Base-by-base conservation (phyloP, 2,329 filamentous ascomycete species). In the Fusarium duplospermum region DNA sequence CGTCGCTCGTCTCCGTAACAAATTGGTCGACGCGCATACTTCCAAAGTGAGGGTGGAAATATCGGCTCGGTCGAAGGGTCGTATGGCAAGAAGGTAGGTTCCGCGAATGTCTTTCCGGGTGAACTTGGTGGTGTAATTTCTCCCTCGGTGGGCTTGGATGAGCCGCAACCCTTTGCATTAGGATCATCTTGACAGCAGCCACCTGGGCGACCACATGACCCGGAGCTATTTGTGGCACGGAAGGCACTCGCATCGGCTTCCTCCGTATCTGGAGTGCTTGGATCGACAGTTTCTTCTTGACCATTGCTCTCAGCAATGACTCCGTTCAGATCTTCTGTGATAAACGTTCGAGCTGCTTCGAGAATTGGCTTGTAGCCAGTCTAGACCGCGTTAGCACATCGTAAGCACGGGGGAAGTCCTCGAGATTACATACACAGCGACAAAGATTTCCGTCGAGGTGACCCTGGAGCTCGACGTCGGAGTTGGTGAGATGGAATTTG, bases 401-500 rank as follows among this genome's bases (percentile, higher is more conserved):
- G 5, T 13, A 20, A 22, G 2, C 0, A 22, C 6, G 3, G 18
- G 13, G 11, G n/a, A 9, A 13, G 20, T 0, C 4, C 16, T 18
- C 8, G 4, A 27, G 20, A 10, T 10, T 4, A 31, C 52, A 36
- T 60, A 68, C 68, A 82, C 95, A 98, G 69, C 95, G 89, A 80
- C 95, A 98, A 20, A 98, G 85, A 73, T 98, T 98, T 1, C 95
- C 95, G 82, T 98, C 95, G 76, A 97, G 97, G 0, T 94, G 94
- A 83, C 97, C 95, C 83, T 97, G 94, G 36, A 97, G 89, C 52
- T 95, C 93, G 74, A 93, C 90, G 78, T 95, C 91, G 9, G 89
- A 91, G 0, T 94, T 94, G 36, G 87, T 86, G 7, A 91, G 87
- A 73, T 94, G 91, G 79, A 71, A 71, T 1, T 56, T 66, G n/a